phyloP scores from a whole-genome alignment of 192 early-diverging fungal genomes.

The Rhizophagus prolifer region DNA sequence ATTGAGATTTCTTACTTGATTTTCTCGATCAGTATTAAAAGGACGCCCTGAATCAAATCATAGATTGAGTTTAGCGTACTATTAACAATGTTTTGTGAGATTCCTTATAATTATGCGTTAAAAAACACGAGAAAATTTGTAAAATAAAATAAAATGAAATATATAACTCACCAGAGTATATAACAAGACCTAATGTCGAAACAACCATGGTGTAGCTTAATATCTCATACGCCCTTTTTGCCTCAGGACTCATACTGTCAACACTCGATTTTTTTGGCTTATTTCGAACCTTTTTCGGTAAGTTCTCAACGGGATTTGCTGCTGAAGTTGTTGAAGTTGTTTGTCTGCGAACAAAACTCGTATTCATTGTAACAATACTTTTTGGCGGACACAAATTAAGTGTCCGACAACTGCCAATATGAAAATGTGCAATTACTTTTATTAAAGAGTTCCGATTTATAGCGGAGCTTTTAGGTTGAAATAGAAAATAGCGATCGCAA shows the following conservation, averaged over 20 bases:
- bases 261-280: background rate
- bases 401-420: background rate
- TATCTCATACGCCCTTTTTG: background rate
- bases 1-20: slow-evolving; percentile 12
- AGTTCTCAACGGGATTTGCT: background rate
- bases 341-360: background rate
- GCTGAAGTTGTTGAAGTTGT: background rate
- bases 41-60: slow-evolving; percentile 21
- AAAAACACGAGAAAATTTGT: background rate
- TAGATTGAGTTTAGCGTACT: background rate
- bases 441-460: background rate
- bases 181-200: no score
- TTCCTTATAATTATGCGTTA: background rate
- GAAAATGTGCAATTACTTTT: background rate
- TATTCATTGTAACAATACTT: background rate
- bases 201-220: no score
- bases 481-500: no score
- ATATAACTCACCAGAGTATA: slow-evolving; percentile 6
- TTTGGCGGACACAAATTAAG: background rate
- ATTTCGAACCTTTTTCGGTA: background rate
- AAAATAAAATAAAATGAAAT: background rate
- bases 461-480: background rate
- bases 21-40: slow-evolving; percentile 21
- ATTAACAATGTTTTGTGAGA: background rate
- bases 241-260: background rate